phyloP scores from a whole-genome alignment of 2,329 filamentous ascomycete genomes.

The Penicillium capsulatum region DNA sequence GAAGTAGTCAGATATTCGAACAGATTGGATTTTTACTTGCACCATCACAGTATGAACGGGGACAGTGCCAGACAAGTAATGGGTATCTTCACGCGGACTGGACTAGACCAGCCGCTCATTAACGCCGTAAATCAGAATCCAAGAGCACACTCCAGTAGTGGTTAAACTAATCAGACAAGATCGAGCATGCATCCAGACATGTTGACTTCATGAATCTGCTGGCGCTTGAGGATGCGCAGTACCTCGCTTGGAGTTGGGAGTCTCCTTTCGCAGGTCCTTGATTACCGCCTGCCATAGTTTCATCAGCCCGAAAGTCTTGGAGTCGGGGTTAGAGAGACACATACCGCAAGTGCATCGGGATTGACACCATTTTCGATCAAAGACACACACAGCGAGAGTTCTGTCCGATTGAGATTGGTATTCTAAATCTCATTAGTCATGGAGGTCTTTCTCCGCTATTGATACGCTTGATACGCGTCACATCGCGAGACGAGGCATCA shows the following conservation, averaged over 20 bases:
- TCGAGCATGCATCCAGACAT: no score
- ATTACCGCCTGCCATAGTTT: constrained; percentile 39
- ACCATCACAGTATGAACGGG: no score
- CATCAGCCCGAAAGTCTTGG: background rate
- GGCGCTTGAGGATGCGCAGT: background rate
- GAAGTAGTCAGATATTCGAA: no score
- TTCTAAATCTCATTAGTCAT: constrained; percentile 62
- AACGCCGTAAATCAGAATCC: no score
- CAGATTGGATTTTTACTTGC: no score
- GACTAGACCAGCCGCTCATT: no score
- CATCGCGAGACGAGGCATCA: background rate
- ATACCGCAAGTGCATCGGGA: constrained; percentile 86
- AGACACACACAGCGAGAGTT: constrained; percentile 90
- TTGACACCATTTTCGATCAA: constrained; percentile 97
- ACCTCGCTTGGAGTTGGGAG: constrained; percentile 25
- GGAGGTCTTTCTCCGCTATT: no score
- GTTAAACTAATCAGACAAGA: no score
- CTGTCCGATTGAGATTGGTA: constrained; percentile 84
- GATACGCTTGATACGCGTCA: no score
- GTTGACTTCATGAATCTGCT: background rate
- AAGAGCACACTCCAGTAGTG: no score
- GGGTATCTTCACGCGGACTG: no score
- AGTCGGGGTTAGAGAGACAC: constrained; percentile 33
- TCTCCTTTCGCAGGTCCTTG: constrained; percentile 44
- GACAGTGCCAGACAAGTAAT: no score